Percentiles rank a stretch among this genome's conserved stretches.
These are phyloP conservation scores for Taiwanofungus camphoratus DNA, from an alignment of 1,284 basidiomycete genomes.

Conservation along the genomic window DNA sequence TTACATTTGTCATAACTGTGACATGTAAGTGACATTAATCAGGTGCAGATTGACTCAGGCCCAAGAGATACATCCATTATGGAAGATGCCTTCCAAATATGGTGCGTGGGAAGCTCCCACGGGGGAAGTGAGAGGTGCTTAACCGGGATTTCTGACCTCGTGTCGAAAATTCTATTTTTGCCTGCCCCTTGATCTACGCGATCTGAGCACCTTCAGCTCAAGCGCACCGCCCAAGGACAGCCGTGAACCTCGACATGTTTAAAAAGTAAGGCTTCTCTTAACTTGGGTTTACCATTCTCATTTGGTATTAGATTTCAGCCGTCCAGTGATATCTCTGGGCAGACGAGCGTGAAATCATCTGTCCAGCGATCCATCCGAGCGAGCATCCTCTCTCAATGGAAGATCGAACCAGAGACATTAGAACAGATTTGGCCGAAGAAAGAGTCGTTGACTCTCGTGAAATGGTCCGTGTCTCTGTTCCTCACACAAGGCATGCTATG, in stretches of 20 bases:
- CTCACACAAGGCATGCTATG: slow-evolving; percentile 1
- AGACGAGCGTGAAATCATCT: slow-evolving; percentile 94
- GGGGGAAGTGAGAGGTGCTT: too few species aligned
- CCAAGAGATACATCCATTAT: too few species aligned
- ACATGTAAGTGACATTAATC: too few species aligned
- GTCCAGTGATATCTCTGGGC: slow-evolving; percentile 84
- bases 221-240: too few species aligned
- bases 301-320: slow-evolving; percentile 63
- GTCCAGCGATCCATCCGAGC: slow-evolving; percentile 87
- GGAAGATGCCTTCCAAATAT: too few species aligned
- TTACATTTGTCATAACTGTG: too few species aligned
- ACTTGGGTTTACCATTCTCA: background rate
- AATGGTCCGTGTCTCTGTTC: slow-evolving; percentile 68
- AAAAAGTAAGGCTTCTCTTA: slow-evolving; percentile 43
- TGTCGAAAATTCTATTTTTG: too few species aligned
- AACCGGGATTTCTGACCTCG: too few species aligned
- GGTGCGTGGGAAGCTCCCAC: too few species aligned
- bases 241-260: slow-evolving; percentile 35
- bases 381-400: slow-evolving; percentile 81
- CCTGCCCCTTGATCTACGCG: too few species aligned
- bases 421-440: slow-evolving; percentile 99
- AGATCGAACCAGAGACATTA: slow-evolving; percentile 72
- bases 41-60: too few species aligned
- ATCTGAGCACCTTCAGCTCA: background rate
- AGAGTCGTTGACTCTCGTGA: slow-evolving; percentile 86